phyloP scores from a whole-genome alignment of 768 basidiomycete species.

The Gloeostereum incarnatum region DNA sequence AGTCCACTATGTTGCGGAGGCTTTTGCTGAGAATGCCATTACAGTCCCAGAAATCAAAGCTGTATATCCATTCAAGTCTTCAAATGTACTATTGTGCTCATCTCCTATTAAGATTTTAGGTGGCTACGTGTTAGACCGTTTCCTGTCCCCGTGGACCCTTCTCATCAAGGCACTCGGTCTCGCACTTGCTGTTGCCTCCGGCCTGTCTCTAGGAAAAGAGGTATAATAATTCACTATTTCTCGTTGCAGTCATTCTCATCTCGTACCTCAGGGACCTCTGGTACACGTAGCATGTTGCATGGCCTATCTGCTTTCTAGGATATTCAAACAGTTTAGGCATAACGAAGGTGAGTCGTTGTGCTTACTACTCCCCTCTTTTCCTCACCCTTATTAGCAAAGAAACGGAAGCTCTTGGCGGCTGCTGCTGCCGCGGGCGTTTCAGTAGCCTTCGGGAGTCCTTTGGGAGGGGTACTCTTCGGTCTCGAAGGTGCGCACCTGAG shows the following conservation, averaged over 20 bases:
- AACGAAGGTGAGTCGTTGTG: conserved; percentile 54
- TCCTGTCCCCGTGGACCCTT: conserved; percentile 80
- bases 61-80: conserved; percentile 19
- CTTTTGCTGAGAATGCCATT: not conserved
- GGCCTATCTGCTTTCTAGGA: conserved; percentile 56
- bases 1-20: not conserved
- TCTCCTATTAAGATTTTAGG: conserved; percentile 52
- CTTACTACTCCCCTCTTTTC: not conserved
- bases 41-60: conserved; percentile 76
- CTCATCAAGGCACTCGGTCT: conserved; percentile 80
- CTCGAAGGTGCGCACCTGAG: conserved; percentile 44
- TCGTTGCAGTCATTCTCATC: conserved; percentile 1
- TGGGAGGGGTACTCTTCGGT: conserved; percentile 81
- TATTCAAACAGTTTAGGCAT: conserved; percentile 61
- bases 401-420: conserved; percentile 73
- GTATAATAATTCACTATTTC: conserved; percentile 25
- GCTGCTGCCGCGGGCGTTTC: conserved; percentile 84
- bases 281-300: conserved; percentile 83
- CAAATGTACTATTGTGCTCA: not conserved
- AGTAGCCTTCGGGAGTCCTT: conserved; percentile 81
- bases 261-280: conserved; percentile 52
- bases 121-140: conserved; percentile 81
- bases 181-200: conserved; percentile 78
- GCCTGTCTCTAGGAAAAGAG: conserved; percentile 80
- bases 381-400: conserved; percentile 41